These are phyloP conservation scores for Podaxis sp. DNA, from an alignment of 768 basidiomycete species.

Conservation along the genomic window DNA sequence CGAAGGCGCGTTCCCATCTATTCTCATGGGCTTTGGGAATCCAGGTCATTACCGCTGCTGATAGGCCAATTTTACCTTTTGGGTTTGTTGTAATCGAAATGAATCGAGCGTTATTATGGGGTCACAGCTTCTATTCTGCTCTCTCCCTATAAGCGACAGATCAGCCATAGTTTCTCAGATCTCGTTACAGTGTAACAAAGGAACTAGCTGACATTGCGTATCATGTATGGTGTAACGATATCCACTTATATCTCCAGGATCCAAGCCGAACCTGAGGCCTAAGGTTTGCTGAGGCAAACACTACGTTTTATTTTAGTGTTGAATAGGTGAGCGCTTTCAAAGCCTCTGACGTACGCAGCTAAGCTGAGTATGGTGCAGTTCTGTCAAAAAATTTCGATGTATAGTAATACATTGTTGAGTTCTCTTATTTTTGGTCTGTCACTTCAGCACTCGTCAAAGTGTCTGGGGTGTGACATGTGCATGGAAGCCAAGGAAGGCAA, in stretches of 20 bases:
- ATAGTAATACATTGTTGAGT: background rate
- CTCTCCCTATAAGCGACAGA: background rate
- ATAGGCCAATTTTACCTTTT: conserved; percentile 5
- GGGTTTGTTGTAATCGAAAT: conserved; percentile 4
- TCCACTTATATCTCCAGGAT: conserved; percentile 2
- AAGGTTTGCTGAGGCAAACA: background rate
- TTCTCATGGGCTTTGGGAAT: background rate
- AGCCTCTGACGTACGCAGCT: background rate
- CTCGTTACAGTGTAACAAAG: background rate
- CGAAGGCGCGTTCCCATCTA: background rate
- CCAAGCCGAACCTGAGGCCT: background rate
- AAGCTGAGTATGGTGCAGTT: background rate
- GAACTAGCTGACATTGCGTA: background rate
- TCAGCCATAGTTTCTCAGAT: background rate
- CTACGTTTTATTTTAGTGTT: background rate
- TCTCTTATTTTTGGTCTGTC: background rate
- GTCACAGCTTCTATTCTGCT: background rate
- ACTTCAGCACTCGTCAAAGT: background rate
- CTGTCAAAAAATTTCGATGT: background rate
- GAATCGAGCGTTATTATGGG: background rate
- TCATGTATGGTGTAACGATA: background rate
- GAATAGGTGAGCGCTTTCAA: background rate
- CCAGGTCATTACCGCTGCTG: background rate
- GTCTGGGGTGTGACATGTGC: background rate
- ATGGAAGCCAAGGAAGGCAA: background rate